Evolutionary conservation across 2,329 filamentous ascomycete species (phyloP), one percentile per base, ranked within the genome.

Genomic region (Botryotinia calthae): DNA sequence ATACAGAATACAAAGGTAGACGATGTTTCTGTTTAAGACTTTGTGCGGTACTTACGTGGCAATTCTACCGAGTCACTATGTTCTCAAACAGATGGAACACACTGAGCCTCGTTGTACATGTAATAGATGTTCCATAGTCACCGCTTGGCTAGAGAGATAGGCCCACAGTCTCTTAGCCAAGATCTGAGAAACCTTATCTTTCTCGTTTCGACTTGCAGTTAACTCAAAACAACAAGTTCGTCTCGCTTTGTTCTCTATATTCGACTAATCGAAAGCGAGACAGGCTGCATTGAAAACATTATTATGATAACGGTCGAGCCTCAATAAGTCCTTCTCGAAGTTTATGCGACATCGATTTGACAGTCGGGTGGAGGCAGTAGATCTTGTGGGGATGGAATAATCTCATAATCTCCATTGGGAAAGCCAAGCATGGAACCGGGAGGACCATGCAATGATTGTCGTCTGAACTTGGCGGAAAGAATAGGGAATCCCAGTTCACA

Each of bases 311-410:
- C 44, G 31, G 31, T 40, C 61, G 44, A 64, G 68, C 58, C 58
- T 65, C 58, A 70, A 70, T 9, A 42, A 46, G 37, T 37, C 68
- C n/a, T 40, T 71, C 61, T 65, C 68, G 65, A 68, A 56, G 48
- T 64, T 54, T 51, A 71, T 71, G 31, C 58, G 58, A 65, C 59
- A 64, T 31, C 68, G 37, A n/a, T 42, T 65, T 40, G 44, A 63
- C 67, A 63, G 44, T 22, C 34, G 18, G n/a, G 42, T 70, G 28
- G 54, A 70, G 56, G 68, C 58, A 65, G 58, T 65, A 48, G 68
- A 71, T 71, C 68, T 65, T 71, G 68, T 71, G 58, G 58, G 68
- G 68, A 63, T 56, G 68, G 59, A n/a, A 40, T 34, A 68, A 48
- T 42, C 48, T 68, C 48, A 51, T 34, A 64, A 40, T n/a, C 51